Evolutionary conservation across 768 basidiomycete genomes (phyloP).

Genomic region (Exsudoporus frostii): DNA sequence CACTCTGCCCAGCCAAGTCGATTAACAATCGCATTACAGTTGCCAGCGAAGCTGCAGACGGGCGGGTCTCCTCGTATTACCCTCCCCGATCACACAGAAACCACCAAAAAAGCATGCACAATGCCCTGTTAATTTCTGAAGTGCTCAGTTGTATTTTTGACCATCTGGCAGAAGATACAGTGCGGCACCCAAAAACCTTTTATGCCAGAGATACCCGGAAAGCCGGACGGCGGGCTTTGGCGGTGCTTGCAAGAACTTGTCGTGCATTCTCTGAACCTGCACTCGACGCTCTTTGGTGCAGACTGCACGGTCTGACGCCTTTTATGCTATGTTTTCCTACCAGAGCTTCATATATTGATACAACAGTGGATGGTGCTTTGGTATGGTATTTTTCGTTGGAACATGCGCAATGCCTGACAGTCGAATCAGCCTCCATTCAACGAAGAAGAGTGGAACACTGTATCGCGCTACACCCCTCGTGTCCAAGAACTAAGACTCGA

Average conservation of each 20-base stretch:
- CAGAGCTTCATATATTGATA: not conserved
- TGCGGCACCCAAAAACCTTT: not conserved
- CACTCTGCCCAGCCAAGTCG: too few species aligned
- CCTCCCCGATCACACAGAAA: too few species aligned
- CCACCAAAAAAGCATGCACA: not conserved
- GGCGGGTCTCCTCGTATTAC: not conserved
- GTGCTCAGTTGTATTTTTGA: not conserved
- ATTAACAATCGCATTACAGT: not conserved
- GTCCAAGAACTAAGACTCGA: conserved; percentile 2
- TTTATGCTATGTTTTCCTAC: conserved; percentile 5
- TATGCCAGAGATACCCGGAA: not conserved
- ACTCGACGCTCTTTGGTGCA: conserved; percentile 15
- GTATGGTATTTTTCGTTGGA: not conserved
- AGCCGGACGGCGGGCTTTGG: not conserved
- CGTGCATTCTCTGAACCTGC: conserved; percentile 12
- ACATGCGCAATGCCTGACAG: not conserved
- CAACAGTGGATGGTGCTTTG: not conserved
- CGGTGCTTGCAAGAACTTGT: conserved; percentile 14
- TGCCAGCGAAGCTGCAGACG: not conserved
- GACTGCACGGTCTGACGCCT: conserved; percentile 5
- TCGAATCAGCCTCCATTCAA: not conserved
- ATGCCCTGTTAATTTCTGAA: conserved; percentile 1
- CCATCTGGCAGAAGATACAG: not conserved
- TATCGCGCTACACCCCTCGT: conserved; percentile 7
- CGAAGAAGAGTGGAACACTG: conserved; percentile 1